phyloP scores from a whole-genome alignment of 202 grass and related monocot species.

The Elaeis oleifera region DNA sequence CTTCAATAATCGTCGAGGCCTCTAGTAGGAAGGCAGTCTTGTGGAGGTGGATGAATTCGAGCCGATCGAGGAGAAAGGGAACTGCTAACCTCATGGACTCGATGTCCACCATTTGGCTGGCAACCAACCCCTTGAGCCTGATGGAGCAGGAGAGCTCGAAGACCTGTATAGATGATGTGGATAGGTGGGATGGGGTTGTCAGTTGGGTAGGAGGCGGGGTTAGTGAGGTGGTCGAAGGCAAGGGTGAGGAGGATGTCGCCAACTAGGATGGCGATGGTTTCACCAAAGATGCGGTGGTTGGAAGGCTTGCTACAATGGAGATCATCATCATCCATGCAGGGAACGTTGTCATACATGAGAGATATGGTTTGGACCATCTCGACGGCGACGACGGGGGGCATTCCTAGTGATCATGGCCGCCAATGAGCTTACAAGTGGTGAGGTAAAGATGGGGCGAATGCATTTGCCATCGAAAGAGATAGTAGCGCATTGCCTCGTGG shows the following conservation, averaged over 20 bases:
- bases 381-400: slow-evolving; percentile 46
- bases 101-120: slow-evolving; percentile 79
- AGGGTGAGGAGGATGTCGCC: slow-evolving; percentile 74
- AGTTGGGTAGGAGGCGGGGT: slow-evolving; percentile 46
- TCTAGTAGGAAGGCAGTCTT: slow-evolving; percentile 88
- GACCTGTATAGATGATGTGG: slow-evolving; percentile 55
- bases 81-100: slow-evolving; percentile 58
- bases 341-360: slow-evolving; percentile 84
- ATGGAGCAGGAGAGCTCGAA: slow-evolving; percentile 63
- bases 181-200: slow-evolving; percentile 30
- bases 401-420: slow-evolving; percentile 49
- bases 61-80: slow-evolving; percentile 46
- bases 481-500: slow-evolving; percentile 89
- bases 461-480: slow-evolving; percentile 76
- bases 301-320: slow-evolving; percentile 70
- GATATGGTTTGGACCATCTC: slow-evolving; percentile 99
- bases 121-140: slow-evolving; percentile 61
- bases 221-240: slow-evolving; percentile 52
- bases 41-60: slow-evolving; percentile 90
- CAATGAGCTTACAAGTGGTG: slow-evolving; percentile 53
- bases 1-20: slow-evolving; percentile 69
- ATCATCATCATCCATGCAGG: slow-evolving; percentile 95
- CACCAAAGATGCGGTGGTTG: slow-evolving; percentile 65
- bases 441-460: slow-evolving; percentile 72
- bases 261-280: slow-evolving; percentile 69